Conservation (phyloP, 1,284 basidiomycete species). For the Gomphus sp. region DNA sequence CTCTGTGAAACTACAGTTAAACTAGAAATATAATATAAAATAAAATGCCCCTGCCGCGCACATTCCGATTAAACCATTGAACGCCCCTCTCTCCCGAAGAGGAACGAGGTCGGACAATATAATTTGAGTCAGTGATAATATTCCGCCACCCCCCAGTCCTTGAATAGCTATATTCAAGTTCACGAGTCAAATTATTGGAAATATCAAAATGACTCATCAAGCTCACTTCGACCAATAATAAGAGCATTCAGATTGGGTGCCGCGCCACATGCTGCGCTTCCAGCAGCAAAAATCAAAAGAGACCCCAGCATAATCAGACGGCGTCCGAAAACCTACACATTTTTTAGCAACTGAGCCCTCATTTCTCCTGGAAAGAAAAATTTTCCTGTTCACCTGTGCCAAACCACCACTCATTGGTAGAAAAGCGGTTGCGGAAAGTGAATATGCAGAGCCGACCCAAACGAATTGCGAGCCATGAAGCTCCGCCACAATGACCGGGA, state of each 20-base stretch:
- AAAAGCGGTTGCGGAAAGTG: no score
- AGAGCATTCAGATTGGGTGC: constrained; percentile 28
- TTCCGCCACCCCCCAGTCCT: background rate
- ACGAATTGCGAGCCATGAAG: constrained; percentile 18
- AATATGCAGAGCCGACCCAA: constrained; percentile 28
- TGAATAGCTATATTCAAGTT: background rate
- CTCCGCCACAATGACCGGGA: constrained; percentile 26
- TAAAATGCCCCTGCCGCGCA: no score
- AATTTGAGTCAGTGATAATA: no score
- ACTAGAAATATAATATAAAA: no score
- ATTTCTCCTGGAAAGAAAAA: background rate
- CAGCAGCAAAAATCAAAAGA: constrained; percentile 16
- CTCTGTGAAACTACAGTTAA: constrained; percentile 11
- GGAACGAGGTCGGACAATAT: no score
- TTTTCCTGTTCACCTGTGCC: background rate
- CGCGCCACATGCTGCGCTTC: constrained; percentile 23
- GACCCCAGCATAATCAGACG: constrained; percentile 25
- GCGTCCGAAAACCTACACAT: constrained; percentile 20
- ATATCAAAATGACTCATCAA: no score
- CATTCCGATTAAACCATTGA: no score
- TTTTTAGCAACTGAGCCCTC: background rate
- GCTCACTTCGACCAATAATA: constrained; percentile 22
- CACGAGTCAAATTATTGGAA: constrained; percentile 9
- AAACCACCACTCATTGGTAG: no score
- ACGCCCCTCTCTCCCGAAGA: no score